These are phyloP conservation scores for Saturnispora quitensis DNA, from an alignment of 805 yeast genomes.

Conservation along the genomic window DNA sequence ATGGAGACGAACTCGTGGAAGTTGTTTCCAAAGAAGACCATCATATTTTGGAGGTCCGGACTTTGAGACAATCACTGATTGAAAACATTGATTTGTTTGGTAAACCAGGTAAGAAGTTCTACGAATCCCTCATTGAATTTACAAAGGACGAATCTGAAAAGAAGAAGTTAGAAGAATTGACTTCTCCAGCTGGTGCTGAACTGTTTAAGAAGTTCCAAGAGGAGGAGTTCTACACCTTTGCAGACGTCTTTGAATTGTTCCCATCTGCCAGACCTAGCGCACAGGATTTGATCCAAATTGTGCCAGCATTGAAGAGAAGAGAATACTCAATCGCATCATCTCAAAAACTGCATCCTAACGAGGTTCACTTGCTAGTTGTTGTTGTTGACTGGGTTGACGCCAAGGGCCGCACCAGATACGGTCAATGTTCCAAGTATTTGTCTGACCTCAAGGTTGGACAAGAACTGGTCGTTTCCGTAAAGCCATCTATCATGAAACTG, in stretches of 20 bases:
- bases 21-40: conserved; percentile 61
- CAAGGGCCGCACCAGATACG: conserved; percentile 76
- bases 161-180: conserved; percentile 50
- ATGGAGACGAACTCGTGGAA: conserved; percentile 59
- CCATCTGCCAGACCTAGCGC: conserved; percentile 72
- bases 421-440: conserved; percentile 89
- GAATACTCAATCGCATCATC: conserved; percentile 97
- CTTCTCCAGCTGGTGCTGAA: conserved; percentile 73
- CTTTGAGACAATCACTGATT: conserved; percentile 69
- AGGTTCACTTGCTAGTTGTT: conserved; percentile 83
- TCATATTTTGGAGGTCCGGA: conserved; percentile 56
- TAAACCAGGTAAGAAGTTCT: conserved; percentile 91
- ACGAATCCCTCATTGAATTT: conserved; percentile 67
- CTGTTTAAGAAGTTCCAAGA: conserved; percentile 81
- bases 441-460: conserved; percentile 72
- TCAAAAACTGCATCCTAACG: conserved; percentile 84
- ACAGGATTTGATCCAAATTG: conserved; percentile 57
- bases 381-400: conserved; percentile 94
- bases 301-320: conserved; percentile 89
- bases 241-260: conserved; percentile 73
- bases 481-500: conserved; percentile 94
- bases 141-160: conserved; percentile 65
- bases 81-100: conserved; percentile 87
- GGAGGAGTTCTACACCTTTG: conserved; percentile 70
- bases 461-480: conserved; percentile 87